Evolutionary conservation across 2,329 filamentous ascomycete species (phyloP), one percentile per base, ranked within the genome.

Genomic region (Esteya vermicola): DNA sequence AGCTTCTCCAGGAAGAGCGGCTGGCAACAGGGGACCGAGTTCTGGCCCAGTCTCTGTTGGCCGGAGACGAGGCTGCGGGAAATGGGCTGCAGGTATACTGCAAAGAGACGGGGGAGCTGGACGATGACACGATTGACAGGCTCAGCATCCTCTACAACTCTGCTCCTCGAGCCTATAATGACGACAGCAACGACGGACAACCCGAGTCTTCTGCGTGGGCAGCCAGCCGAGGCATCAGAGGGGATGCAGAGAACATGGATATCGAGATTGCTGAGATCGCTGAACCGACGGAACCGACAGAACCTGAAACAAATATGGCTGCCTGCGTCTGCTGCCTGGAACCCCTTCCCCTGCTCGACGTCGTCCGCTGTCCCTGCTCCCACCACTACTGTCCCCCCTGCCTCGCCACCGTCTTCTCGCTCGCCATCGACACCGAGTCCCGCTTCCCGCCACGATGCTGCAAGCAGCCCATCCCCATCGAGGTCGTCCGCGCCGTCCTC

Each of bases 391-490:
- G 73, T 47, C 50, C 51, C 0, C 45, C 45, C 1, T 78, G 74
- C 47, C 46, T 77, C 0, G 47, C 48, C 3, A 41, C 44, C 0
- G 58, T 75, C 0, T 69, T 76, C 49, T n/a, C 43, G 1, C 40
- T 50, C 0, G 57, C 67, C 0, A 57, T 68, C 19, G 53, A 42
- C 0, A 67, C 75, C 44, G 67, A 76, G 41, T 57, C 61, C 0
- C 48, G 70, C 0, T 78, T 73, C 42, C 73, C 72, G 0, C 70
- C 72, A 0, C 58, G 60, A 2, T 78, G 72, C 53, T 76, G 72
- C 48, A 43, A 48, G 0, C 46, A 62, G 21, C 42, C 50, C 0
- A 66, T 77, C 6, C 51, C 60, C 0, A 36, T 68, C 1, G 50
- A 52, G 1, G 37, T 44, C 0, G 57, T 57, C 22, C 51, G 50